Evolutionary conservation across 139 green algal genomes (phyloP), one percentile per base, ranked within the genome.

Genomic region (Tetradesmus obliquus): DNA sequence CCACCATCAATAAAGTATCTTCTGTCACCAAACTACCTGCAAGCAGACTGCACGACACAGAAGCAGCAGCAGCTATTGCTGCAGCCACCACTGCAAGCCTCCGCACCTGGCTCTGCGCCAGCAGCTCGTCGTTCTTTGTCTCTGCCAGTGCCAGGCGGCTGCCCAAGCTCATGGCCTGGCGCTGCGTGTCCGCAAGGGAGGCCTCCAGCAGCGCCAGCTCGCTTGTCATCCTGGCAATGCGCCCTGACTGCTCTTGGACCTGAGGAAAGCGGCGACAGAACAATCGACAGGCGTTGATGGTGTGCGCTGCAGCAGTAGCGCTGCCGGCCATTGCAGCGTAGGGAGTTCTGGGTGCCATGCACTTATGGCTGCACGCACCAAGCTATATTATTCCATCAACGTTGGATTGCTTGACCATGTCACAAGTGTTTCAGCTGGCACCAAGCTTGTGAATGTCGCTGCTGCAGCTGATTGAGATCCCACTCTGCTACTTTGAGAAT

Each of bases 161-260:
- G 12, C 86, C 86, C 13, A 90, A 53, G 86, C 71, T 71, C 86
- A 90, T 90, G 4, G 71, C 71, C 66, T 92, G 89, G 45, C 74
- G 57, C 54, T 92, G 89, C 3, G 6, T 89, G 55, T 92, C 89
- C 12, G n/a, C 4, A 5, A 89, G 69, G 24, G 20, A 22, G 17
- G 22, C 20, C 51, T 92, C 89, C 62, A 92, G 60, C 66, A 92
- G 89, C 24, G 66, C 17, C 2, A 84, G 3, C 81, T 92, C 89
- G 3, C 54, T 10, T 19, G 60, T 79, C 60, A 92, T 32, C 58
- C 12, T 12, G 4, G 17, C 51, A 55, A 92, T 82, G 7, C 51
- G 80, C 13, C 51, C 3, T 1, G 54, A 58, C 66, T 92, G 89
- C 3, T 92, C 82, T 12, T 79, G 53, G n/a, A 89, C 66, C 89